Evolutionary conservation across 1,284 basidiomycete genomes (phyloP).

Genomic region (Cystobasidiaceae sp.): DNA sequence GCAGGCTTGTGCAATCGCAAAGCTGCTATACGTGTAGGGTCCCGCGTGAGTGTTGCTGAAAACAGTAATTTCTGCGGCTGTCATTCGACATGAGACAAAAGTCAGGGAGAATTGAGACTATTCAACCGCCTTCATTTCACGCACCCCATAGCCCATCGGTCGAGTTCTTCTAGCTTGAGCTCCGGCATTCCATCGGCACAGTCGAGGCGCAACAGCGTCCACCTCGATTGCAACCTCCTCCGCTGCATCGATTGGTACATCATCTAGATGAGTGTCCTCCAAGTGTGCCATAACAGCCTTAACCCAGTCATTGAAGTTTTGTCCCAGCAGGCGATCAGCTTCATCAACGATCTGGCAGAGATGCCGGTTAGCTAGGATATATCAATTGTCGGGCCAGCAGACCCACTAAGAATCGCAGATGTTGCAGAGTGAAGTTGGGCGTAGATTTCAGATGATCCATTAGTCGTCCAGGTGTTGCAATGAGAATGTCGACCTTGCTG

Average conservation of each 20-base stretch:
- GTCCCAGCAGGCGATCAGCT: slow-evolving; percentile 87
- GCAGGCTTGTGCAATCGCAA: slow-evolving; percentile 73
- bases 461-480: slow-evolving; percentile 89
- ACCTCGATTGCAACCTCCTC: not conserved
- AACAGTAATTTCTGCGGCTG: slow-evolving; percentile 95
- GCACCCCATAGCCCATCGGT: too few relatives aligned
- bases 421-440: slow-evolving; percentile 82
- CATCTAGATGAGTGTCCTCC: slow-evolving; percentile 51
- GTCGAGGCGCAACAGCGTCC: not conserved
- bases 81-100: not conserved
- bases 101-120: not conserved
- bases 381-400: not conserved
- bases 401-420: slow-evolving; percentile 80
- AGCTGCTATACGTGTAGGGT: slow-evolving; percentile 84
- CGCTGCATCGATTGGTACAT: slow-evolving; percentile 10
- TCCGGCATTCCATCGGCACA: not conserved
- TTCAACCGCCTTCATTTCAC: not conserved
- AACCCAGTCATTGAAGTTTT: slow-evolving; percentile 95
- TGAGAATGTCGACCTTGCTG: slow-evolving; percentile 85
- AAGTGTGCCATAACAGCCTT: slow-evolving; percentile 69
- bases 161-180: not conserved
- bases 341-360: slow-evolving; percentile 83
- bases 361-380: not conserved
- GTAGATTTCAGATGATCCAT: slow-evolving; percentile 90
- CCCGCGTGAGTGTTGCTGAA: slow-evolving; percentile 90